phyloP scores from a whole-genome alignment of 129 eudicot species.

The Erigeron canadensis region DNA sequence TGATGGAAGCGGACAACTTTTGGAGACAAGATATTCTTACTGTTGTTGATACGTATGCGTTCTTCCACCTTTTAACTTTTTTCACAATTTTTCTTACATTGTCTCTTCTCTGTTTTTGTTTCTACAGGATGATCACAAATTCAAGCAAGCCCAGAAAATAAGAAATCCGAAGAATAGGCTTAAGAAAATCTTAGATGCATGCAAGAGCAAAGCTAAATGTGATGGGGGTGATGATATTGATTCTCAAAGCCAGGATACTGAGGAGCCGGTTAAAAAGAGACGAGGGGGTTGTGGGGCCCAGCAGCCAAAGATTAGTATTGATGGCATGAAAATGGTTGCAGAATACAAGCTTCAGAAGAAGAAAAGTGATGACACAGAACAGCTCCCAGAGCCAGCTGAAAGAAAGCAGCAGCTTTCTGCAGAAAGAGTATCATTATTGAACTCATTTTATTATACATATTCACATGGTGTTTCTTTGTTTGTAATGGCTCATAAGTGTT shows the following conservation, averaged over 20 bases:
- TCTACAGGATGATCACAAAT: conserved; percentile 81
- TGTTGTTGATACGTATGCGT: not conserved
- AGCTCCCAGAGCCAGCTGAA: conserved; percentile 98
- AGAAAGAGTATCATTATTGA: conserved; percentile 62
- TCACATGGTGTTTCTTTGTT: not conserved
- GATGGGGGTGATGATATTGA: conserved; percentile 98
- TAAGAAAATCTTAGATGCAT: conserved; percentile 83
- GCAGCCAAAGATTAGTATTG: conserved; percentile 92
- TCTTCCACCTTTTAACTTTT: not conserved
- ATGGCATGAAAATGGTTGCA: conserved; percentile 96
- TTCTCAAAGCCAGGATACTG: conserved; percentile 74
- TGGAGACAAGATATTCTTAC: conserved; percentile 1
- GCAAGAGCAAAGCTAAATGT: conserved; percentile 87
- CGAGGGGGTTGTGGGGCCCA: conserved; percentile 99
- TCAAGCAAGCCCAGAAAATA: conserved; percentile 86
- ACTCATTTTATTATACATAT: conserved; percentile 1
- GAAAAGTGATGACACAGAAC: conserved; percentile 89
- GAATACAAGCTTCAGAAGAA: conserved; percentile 90
- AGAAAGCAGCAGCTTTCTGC: conserved; percentile 91
- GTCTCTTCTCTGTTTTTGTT: not conserved
- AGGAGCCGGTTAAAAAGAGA: conserved; percentile 75
- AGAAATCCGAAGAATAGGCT: conserved; percentile 87
- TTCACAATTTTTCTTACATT: not conserved
- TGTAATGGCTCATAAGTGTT: conserved; percentile 4
- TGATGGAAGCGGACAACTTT: conserved; percentile 13